Conservation (phyloP, 192 early-diverging fungal genomes). For the Rhizophagus prolifer region DNA sequence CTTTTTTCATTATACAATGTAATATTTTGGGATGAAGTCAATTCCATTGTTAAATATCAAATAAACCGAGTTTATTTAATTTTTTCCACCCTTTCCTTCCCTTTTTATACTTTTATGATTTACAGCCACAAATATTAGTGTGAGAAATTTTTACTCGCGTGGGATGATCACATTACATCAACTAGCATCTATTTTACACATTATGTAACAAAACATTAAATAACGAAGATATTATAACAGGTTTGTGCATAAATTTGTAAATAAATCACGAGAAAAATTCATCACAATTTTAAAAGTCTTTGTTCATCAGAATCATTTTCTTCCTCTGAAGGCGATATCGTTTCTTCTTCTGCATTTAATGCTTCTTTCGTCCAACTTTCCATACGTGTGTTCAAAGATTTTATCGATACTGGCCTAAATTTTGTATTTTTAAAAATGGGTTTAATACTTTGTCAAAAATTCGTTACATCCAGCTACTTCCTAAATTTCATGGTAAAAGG, state of each 20-base stretch:
- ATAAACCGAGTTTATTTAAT: not conserved
- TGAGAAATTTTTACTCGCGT: no score
- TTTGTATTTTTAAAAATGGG: no score
- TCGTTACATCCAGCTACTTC: conserved; percentile 9
- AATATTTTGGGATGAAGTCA: not conserved
- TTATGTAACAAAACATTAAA: no score
- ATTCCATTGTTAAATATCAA: not conserved
- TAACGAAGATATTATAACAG: not conserved
- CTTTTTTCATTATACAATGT: not conserved
- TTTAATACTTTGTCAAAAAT: conserved; percentile 8
- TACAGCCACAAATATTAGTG: not conserved
- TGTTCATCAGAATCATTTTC: not conserved
- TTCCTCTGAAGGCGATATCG: not conserved
- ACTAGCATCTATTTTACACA: not conserved
- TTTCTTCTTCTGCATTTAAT: not conserved
- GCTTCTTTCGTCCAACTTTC: not conserved
- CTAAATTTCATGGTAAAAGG: not conserved
- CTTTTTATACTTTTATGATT: not conserved
- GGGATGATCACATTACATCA: no score
- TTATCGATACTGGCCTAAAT: conserved; percentile 11
- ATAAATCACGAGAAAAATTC: no score
- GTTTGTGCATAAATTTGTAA: not conserved
- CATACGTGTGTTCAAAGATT: not conserved
- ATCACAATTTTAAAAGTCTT: not conserved
- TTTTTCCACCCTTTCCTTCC: no score